Base-by-base conservation (phyloP, 1,284 basidiomycete species). In the Omphalotus olearius region DNA sequence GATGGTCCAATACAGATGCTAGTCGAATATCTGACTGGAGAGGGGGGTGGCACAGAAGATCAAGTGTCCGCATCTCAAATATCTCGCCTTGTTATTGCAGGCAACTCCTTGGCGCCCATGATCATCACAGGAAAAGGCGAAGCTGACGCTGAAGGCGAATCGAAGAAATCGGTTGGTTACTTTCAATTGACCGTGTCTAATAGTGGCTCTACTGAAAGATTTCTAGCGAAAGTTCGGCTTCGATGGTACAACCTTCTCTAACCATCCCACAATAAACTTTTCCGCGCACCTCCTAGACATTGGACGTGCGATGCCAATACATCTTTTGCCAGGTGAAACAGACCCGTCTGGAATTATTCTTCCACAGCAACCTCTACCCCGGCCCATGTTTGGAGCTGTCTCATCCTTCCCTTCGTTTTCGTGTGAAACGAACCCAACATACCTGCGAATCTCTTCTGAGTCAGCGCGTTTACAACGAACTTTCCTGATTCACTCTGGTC, bases 311-410 rank as follows among this genome's bases (percentile, higher is more conserved):
- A 74, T 94, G 62, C 86, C 90, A 4, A 74, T 96, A 23, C 91
- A 93, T 62, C 73, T 96, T 28, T 73, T 97, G 17, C 91, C 96
- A 0, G 95, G 96, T 10, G 80, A 85, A 45, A 76, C 77, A 38
- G 96, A 99, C 67, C 96, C 96, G 0, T 82, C 93, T 6, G 91
- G 91, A 0, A 78, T 82, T 0, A 91, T 96, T 25, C 71, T 99
- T 50, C 97, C 97, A 1, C 97, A 99, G 65, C 96, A 98, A 65
- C 80, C 92, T 0, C 78, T 99, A 59, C 97, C 97, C 36, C 82
- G 85, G 41, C 88, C 91, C 4, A 93, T 99, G 82, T 89, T 99
- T 56, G 90, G 91, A 17, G 73, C 78, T 1, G 83, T 82, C 26
- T 74, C 80, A 47, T 73, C 76, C 35, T 76, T 80, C 57, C 71